Evolutionary conservation across 495 filamentous ascomycete genomes (phyloP), one percentile per base, ranked within the genome.

Genomic region (Amphirosellinia nigrospora): DNA sequence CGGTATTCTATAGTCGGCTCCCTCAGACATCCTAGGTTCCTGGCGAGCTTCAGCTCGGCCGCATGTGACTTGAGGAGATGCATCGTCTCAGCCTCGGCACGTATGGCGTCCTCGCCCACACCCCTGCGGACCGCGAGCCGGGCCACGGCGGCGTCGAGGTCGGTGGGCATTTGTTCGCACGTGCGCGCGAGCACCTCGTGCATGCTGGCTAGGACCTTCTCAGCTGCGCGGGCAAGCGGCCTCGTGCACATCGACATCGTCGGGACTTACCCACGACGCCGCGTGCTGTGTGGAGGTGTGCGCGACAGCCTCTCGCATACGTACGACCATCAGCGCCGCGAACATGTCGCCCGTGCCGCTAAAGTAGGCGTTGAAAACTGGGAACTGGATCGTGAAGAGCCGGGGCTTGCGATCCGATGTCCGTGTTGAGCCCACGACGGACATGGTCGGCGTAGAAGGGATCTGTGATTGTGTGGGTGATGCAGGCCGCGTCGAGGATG

Each of bases 321-420:
- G 90, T 30, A 92, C 93, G 2, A 97, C 87, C 60, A 90, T 95
- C 64, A 98, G 82, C 28, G 96, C 94, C 48, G 96, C 94, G 78
- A 99, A 98, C 94, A 99, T 97, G 82, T 99, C 96, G 16, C 96
- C 96, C 1, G 96, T 97, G 32, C 96, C 96, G 75, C 90, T 93
- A 80, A 98, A 99, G 84, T 93, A 96, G 79, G 92, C 92, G 75
- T 97, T 91, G 64, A 98, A 89, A 6, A 92, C 88, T 1, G 95
- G 93, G 63, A 97, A 90, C 64, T 92, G 87, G 76, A 98, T 87
- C 69, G 90, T 87, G 86, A 97, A 98, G 59, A 92, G 82, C 9
- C 94, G 91, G 1, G 94, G 87, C 28, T 82, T 83, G 56, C 85
- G 83, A 74, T 88, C 82, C 5, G 89, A 88, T 53, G 83, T 85